phyloP scores from a whole-genome alignment of 352 stramenopile species.

The Globisporangium emineosum region DNA sequence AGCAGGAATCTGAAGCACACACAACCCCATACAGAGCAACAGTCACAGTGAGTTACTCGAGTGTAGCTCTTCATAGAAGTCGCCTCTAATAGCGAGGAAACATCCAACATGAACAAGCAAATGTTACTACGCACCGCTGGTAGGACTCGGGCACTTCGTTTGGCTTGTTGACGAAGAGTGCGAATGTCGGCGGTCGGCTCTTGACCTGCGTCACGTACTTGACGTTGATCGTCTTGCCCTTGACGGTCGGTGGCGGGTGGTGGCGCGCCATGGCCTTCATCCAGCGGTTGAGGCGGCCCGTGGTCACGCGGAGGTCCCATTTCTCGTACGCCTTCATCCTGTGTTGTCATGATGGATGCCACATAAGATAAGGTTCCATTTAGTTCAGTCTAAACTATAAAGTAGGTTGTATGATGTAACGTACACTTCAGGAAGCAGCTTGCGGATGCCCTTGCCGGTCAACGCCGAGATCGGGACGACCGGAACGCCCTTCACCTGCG shows the following conservation, averaged over 20 bases:
- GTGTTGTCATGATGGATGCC: not conserved
- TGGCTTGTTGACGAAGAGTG: slow-evolving; percentile 80
- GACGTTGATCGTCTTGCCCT: slow-evolving; percentile 83
- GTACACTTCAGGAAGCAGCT: slow-evolving; percentile 72
- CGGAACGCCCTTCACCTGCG: slow-evolving; percentile 72
- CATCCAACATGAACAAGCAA: not conserved
- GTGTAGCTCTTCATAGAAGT: not conserved
- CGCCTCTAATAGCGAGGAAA: not conserved
- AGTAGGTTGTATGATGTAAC: slow-evolving; percentile 10
- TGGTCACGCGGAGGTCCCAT: slow-evolving; percentile 79
- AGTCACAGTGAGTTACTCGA: not conserved
- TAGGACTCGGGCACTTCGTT: slow-evolving; percentile 74
- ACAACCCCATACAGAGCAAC: not conserved
- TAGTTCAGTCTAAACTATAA: not conserved
- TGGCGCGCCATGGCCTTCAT: slow-evolving; percentile 82
- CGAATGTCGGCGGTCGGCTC: slow-evolving; percentile 75
- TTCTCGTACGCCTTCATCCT: slow-evolving; percentile 78
- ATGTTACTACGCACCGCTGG: slow-evolving; percentile 35
- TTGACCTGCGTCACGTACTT: slow-evolving; percentile 89
- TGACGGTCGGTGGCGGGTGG: slow-evolving; percentile 76
- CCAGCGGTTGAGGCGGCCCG: slow-evolving; percentile 76
- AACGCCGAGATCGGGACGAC: slow-evolving; percentile 79
- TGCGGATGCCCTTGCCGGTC: slow-evolving; percentile 72
- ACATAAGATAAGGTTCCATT: not conserved
- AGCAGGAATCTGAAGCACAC: slow-evolving; percentile 68